Base-by-base conservation (phyloP, 768 basidiomycete species). In the Crepidotus variabilis region DNA sequence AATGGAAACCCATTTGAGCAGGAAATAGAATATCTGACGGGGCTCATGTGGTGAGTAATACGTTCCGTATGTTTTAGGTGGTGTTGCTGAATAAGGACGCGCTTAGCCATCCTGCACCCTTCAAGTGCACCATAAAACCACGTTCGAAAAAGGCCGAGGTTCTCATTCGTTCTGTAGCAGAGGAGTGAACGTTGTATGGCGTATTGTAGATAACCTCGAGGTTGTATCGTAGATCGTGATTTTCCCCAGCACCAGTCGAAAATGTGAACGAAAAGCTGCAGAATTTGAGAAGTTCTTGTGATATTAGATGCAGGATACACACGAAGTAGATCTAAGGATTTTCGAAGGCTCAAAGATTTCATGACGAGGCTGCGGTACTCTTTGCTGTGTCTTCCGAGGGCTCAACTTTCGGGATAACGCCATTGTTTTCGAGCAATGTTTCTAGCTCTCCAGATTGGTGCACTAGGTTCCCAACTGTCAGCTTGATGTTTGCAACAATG, bases 401-500 rank as follows among this genome's bases (percentile, higher is more conserved):
- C 47, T 71, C 65, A 39, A 68, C 66, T 56, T 85, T 82, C 0
- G 87, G 82, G 57, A 94, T 83, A 57, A 96, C 71, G 8, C 82
- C 77, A 57, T 86, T 79, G 67, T 89, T 84, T 61, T 82, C 82
- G 20, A 97, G 76, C 5, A 97, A 78, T 22, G 81, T 80, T 67
- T 96, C 93, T 7, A 99, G 79, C 72, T 98, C 94, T 54, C 96
- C 96, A 6, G 86, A 90, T 75, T 96, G 93, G 69, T 98, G 96
- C 96, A 99, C 94, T 95, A 61, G 53, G 54, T 57, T 43, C 34
- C 18, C 8, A 16, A 39, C 56, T 9, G 36, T 47, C 11, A 55
- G 35, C 64, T 36, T 60, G 50, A 45, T 54, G 43, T 36, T 34
- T 7, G 32, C 18, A 21, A 24, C 50, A 45, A 56, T 36, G 28